A percentile compares a stretch with the other conserved stretches of the same genome.
phyloP scores from a whole-genome alignment of 2,329 filamentous ascomycete genomes.

The Aspergillus floridensis region DNA sequence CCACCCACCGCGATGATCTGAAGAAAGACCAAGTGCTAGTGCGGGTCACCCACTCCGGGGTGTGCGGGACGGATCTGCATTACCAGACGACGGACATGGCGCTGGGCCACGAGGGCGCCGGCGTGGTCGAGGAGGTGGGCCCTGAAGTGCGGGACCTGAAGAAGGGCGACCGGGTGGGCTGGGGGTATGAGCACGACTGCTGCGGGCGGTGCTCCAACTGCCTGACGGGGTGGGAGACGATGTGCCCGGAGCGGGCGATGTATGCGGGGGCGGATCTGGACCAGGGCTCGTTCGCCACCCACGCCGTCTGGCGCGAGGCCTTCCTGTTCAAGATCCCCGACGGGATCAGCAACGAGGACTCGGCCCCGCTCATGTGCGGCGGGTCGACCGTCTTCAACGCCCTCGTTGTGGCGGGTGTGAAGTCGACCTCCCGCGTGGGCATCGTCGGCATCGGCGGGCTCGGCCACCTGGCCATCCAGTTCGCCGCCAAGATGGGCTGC shows the following conservation, averaged over 20 bases:
- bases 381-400: conserved; percentile 39
- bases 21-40: conserved; percentile 53
- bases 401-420: conserved; percentile 23
- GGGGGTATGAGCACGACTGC: conserved; percentile 39
- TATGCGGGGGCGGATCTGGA: conserved; percentile 37
- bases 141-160: conserved; percentile 34
- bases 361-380: conserved; percentile 39
- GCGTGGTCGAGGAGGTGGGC: conserved; percentile 32
- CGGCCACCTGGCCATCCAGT: conserved; percentile 68
- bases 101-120: conserved; percentile 42
- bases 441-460: conserved; percentile 67
- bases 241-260: conserved; percentile 35
- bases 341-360: conserved; percentile 25
- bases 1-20: conserved; percentile 43
- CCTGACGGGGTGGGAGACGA: conserved; percentile 32
- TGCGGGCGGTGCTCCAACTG: conserved; percentile 41
- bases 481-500: conserved; percentile 64
- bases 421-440: conserved; percentile 51
- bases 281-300: conserved; percentile 38
- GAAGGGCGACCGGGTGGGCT: conserved; percentile 44
- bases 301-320: conserved; percentile 41
- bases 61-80: conserved; percentile 61
- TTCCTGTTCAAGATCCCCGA: conserved; percentile 40
- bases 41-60: conserved; percentile 63
- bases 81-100: conserved; percentile 31